These are phyloP conservation scores for Bathelium albidoporum DNA, from an alignment of 495 filamentous ascomycete genomes.

Conservation along the genomic window DNA sequence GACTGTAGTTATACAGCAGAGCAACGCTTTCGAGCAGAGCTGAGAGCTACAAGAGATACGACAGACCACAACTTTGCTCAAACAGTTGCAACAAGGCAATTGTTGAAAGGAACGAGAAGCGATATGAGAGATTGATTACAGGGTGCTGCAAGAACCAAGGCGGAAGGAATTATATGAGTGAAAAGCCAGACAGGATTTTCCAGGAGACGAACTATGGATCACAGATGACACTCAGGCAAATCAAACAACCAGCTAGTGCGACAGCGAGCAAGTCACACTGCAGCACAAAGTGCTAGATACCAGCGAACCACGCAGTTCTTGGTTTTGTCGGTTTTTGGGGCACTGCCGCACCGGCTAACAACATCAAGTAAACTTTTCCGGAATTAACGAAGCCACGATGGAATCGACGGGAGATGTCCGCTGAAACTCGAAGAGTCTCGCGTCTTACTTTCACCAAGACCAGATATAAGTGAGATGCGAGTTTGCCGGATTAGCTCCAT, in stretches of 20 bases:
- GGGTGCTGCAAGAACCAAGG: not conserved
- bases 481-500: not conserved
- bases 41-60: no score
- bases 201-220: not conserved
- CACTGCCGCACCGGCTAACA: not conserved
- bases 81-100: not conserved
- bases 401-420: not conserved
- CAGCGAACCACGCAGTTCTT: not conserved
- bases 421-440: not conserved
- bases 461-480: not conserved
- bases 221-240: not conserved
- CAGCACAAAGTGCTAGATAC: not conserved
- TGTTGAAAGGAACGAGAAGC: not conserved
- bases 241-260: not conserved
- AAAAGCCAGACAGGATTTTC: not conserved
- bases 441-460: not conserved
- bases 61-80: not conserved
- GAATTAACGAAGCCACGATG: not conserved
- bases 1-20: no score
- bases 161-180: not conserved
- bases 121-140: not conserved
- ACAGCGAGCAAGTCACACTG: not conserved
- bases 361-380: not conserved
- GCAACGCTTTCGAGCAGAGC: no score
- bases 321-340: no score